Percentiles rank a stretch among this genome's conserved stretches.
These are phyloP conservation scores for Talaromyces rugulosus DNA, from an alignment of 2,329 filamentous ascomycete genomes.

Conservation along the genomic window DNA sequence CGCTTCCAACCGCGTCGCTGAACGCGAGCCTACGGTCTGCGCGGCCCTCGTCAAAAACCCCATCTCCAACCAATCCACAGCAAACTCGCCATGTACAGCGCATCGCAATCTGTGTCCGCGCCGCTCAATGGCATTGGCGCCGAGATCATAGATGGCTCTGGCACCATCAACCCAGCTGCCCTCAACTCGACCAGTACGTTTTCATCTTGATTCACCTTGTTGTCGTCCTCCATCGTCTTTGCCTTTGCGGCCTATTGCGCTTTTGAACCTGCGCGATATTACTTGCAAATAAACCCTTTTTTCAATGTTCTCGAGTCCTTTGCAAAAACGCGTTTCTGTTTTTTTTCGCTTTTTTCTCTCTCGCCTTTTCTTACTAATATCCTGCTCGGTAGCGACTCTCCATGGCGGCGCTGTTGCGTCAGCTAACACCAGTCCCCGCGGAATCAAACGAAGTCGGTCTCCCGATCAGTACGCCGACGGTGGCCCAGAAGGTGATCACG, in stretches of 20 bases:
- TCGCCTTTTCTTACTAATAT: slow-evolving; percentile 14
- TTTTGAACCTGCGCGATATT: not conserved
- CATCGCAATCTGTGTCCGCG: slow-evolving; percentile 49
- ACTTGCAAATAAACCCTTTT: not conserved
- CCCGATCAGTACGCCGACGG: slow-evolving; percentile 62
- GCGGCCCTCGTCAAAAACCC: slow-evolving; percentile 19
- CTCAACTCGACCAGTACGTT: slow-evolving; percentile 71
- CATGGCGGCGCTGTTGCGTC: slow-evolving; percentile 43
- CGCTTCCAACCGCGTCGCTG: slow-evolving; percentile 21
- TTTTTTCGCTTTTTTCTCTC: not conserved
- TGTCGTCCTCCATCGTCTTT: not conserved
- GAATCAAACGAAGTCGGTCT: slow-evolving; percentile 75
- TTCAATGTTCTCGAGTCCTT: not conserved
- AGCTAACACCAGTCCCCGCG: slow-evolving; percentile 58
- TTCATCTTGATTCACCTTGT: not conserved
- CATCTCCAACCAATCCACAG: not conserved
- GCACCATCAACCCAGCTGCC: slow-evolving; percentile 86
- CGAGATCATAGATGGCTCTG: slow-evolving; percentile 65
- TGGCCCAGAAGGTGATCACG: slow-evolving; percentile 56
- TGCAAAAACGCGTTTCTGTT: not conserved
- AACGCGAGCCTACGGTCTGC: slow-evolving; percentile 23
- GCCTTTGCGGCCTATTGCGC: not conserved
- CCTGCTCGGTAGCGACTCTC: slow-evolving; percentile 32
- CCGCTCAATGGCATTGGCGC: slow-evolving; percentile 60
- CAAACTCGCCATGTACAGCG: slow-evolving; percentile 42